A percentile compares a stretch with the other conserved stretches of the same genome.
phyloP scores from a whole-genome alignment of 441 rosid genomes.

The Euphorbia schlechtendalii region DNA sequence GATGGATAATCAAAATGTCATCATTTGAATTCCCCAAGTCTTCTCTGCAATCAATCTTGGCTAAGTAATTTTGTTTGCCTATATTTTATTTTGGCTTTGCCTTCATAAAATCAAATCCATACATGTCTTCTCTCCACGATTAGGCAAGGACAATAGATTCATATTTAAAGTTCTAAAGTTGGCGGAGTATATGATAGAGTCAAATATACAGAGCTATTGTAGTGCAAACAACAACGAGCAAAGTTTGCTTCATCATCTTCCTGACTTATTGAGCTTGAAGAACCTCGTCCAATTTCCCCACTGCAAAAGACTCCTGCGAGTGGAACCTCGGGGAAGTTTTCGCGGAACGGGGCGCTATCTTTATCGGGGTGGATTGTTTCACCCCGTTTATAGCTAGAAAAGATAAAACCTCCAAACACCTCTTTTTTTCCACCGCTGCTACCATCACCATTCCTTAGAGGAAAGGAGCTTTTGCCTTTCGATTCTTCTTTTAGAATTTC shows the following conservation, averaged over 20 bases:
- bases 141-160: neutral
- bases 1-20: no score
- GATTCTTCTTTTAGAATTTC: conserved; percentile 16
- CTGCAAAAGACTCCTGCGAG: conserved; percentile 37
- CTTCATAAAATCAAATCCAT: no score
- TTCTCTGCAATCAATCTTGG: no score
- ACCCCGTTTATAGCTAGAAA: conserved; percentile 32
- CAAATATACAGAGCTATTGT: conserved; percentile 34
- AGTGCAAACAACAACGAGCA: conserved; percentile 28
- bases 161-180: neutral
- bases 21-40: no score
- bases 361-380: conserved; percentile 11
- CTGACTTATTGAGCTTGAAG: conserved; percentile 12
- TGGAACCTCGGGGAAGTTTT: conserved; percentile 38
- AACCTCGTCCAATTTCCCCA: conserved; percentile 37
- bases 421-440: conserved; percentile 6
- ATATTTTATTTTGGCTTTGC: no score
- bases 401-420: conserved; percentile 47
- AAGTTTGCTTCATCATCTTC: conserved; percentile 15
- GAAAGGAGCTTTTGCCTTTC: neutral
- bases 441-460: neutral
- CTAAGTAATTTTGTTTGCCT: no score
- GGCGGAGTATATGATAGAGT: conserved; percentile 30
- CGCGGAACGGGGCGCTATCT: conserved; percentile 29
- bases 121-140: no score